These are phyloP conservation scores for Straminergon stramineum DNA, from an alignment of 225 moss, liverwort and hornwort species.

Conservation along the genomic window DNA sequence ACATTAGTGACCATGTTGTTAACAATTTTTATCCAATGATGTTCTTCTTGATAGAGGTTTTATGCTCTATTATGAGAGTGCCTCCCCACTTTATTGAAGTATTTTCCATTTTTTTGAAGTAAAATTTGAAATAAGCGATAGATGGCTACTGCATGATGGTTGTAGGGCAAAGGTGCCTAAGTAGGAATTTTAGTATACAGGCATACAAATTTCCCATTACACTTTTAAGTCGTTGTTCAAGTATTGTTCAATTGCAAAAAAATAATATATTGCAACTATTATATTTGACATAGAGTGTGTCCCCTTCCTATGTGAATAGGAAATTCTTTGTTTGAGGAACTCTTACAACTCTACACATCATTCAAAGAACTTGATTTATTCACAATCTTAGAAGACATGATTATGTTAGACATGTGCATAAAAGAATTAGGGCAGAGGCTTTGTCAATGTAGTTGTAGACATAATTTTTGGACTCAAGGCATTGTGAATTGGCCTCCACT, in stretches of 20 bases:
- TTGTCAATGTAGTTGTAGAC: neutral
- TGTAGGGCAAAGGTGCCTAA: neutral
- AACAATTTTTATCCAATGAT: neutral
- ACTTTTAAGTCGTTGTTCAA: neutral
- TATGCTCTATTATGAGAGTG: neutral
- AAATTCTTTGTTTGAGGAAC: neutral
- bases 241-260: neutral
- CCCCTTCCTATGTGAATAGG: neutral
- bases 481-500: no score
- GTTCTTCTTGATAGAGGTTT: neutral
- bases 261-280: rapidly evolving
- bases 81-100: neutral
- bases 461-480: no score
- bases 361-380: neutral
- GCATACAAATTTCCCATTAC: neutral
- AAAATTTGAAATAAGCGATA: neutral
- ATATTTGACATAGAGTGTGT: rapidly evolving
- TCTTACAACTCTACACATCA: neutral
- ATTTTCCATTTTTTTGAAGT: neutral
- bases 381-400: neutral
- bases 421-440: neutral
- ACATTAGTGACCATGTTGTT: neutral
- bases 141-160: rapidly evolving
- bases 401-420: neutral
- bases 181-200: rapidly evolving